Base-by-base conservation (phyloP, 1,284 basidiomycete genomes). In the Ceratobasidium theobromae region DNA sequence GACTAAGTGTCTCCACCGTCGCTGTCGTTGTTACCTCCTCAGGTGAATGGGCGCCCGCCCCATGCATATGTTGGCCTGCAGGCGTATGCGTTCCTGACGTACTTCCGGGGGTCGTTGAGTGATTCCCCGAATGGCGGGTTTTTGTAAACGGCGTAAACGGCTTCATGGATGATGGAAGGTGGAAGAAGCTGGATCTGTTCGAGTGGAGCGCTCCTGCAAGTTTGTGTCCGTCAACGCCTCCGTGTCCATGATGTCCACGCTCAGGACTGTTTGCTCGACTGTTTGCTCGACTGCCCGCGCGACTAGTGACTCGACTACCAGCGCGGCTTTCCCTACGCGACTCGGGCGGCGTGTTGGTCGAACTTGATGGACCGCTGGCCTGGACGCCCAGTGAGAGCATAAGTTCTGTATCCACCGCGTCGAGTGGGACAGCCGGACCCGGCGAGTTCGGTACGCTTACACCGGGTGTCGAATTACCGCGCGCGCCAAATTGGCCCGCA, bases 361-460 rank as follows among this genome's bases (percentile, higher is more conserved):
- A 67, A 28, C 68, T 67, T 65, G 53, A 45, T 25, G 32, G 57
- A 12, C 46, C 65, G n/a, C 35, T 67, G 70, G 38, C 74, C 71
- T 27, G 74, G 5, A 72, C 71, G 3, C 84, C 81, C 25, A 89
- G 78, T 2, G 87, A 89, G 21, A 87, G 79, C 48, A 93, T 78
- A 11, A 95, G 80, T 75, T 94, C 91, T 4, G 87, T 87, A 74
- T 93, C 91, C 60, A 90, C 84, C 84, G 87, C 91, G 66, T 91
- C 86, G 55, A 93, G 80, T 21, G 87, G 62, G 49, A 48, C 43
- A 18, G 40, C 30, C 18, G 58, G 58, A 16, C 58, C 58, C 6
- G 58, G 58, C 2, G 58, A 62, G 33, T 30, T 46, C 8, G 58
- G 58, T 8, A 40, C 48, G 48, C 58, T 62, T 30, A 46, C 33